Evolutionary conservation across 2,329 filamentous ascomycete species (phyloP), one percentile per base, ranked within the genome.

Genomic region (Ceratocystis harringtonii): DNA sequence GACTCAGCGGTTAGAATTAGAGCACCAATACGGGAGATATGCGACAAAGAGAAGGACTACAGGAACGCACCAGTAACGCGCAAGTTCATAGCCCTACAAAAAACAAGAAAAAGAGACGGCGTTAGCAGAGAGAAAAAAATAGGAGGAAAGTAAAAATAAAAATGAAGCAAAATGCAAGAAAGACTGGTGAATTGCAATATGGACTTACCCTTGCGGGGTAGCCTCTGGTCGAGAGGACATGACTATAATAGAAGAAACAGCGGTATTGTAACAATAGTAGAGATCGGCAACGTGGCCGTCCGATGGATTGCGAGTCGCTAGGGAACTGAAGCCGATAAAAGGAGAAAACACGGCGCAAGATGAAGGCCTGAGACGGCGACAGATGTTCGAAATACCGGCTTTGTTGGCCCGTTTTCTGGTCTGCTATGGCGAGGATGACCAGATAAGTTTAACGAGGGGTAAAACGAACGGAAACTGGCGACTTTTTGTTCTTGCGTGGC

Each of bases 1-100:
- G 82, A 72, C 48, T 10, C 19, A 48, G 19, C 19, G 19, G 52
- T 64, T 64, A 64, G 45, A 44, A 43, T 32, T 7, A 48, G 50
- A 57, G 48, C 19, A 22, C 48, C 48, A 19, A 50, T 25, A 25
- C 8, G n/a, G 12, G 10, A 22, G 17, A 50, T 50, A 50, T 50
- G 52, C 22, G 52, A 57, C 52, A 57, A n/a, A 17, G 28, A 25
- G 25, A 15, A 22, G 52, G 22, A 30, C 15, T n/a, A 2, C n/a
- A 8, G 67, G 57, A 70, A 76, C 84, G 75, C 84, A 96, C 92
- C 96, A 72, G 92, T 96, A 71, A 97, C 85, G 78, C 92, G 86
- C 74, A 97, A 81, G 78, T 96, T 97, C 73, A 90, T 85, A 78
- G 87, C 85, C 76, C 87, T 90, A 72, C 68, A 69, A 62, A 22